Evolutionary conservation across 148 eudicot species (phyloP), one percentile per base, ranked within the genome.

Genomic region (Cornus kousa): DNA sequence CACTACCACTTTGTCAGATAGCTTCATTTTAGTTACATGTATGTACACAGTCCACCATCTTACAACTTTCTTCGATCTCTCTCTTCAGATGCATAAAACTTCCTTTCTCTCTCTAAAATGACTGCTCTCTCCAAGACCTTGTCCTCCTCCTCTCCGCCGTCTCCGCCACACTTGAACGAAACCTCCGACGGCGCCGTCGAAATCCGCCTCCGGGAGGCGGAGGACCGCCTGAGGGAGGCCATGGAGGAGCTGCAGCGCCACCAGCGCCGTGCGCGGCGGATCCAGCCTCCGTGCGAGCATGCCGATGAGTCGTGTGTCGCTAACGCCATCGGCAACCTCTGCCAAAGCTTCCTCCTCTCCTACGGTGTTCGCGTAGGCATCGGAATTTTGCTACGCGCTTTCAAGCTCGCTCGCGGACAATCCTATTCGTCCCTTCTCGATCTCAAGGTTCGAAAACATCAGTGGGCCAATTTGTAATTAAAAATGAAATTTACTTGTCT

Each of bases 321-420:
- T 1, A 89, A 95, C 82, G 98, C 99, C 74, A 89, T 96, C 35
- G 99, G 99, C 0, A 96, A 96, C 72, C 88, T 96, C 32, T 96
- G 98, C 82, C 99, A 95, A 87, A 95, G 92, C 88, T 95, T 95
- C 68, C 89, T 95, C 5, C 89, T 96, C 33, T 89, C 98, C 1
- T 93, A 96, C 80, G 99, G 99, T 62, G 97, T 95, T 70, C 94
- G 99, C 12, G 99, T 92, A 0, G 99, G 97, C 33, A 92, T 95
- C 19, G 99, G 99, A 9, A 95, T 95, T 16, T 83, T 95, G 46
- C 85, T 95, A 60, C 94, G 99, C 76, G 99, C 99, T 4, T 95
- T 95, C 66, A 95, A 95, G 90, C 97, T 95, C 68, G 99, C 92
- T 67, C 92, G 99, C 28, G 74, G 94, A 5, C 86, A 87, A 22